Conservation (phyloP, 208 protist genomes). For the Leishmania turanica region DNA sequence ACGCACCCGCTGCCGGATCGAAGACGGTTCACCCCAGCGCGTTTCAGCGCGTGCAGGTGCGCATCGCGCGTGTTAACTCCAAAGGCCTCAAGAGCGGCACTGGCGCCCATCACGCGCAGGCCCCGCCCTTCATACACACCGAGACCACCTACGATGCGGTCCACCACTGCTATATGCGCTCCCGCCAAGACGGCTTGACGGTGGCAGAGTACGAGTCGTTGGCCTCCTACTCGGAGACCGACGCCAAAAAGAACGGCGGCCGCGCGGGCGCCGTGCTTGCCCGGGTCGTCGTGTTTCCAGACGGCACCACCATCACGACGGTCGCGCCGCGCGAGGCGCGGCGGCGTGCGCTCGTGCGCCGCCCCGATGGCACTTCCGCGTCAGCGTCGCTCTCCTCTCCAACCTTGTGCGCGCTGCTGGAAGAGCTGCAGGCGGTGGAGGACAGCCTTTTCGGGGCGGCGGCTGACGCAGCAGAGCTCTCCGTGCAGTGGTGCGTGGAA, state of each 20-base stretch:
- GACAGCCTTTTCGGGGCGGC: slow-evolving; percentile 13
- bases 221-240: slow-evolving; percentile 1
- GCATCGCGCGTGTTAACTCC: background rate
- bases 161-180: slow-evolving; percentile 54
- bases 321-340: slow-evolving; percentile 21
- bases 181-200: slow-evolving; percentile 67
- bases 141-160: slow-evolving; percentile 52
- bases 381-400: slow-evolving; percentile 24
- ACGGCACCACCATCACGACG: slow-evolving; percentile 36
- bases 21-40: background rate
- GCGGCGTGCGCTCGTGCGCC: slow-evolving; percentile 10
- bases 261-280: slow-evolving; percentile 8
- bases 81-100: background rate
- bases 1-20: background rate
- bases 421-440: slow-evolving; percentile 29
- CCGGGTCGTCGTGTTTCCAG: slow-evolving; percentile 31
- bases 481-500: slow-evolving; percentile 75
- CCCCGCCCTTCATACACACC: slow-evolving; percentile 25
- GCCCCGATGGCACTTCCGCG: slow-evolving; percentile 1
- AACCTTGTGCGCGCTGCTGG: slow-evolving; percentile 25
- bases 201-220: slow-evolving; percentile 50
- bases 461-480: slow-evolving; percentile 7
- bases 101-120: background rate
- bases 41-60: slow-evolving; percentile 19
- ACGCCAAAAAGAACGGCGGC: background rate